Base-by-base conservation (phyloP, 805 yeast genomes). In the Candida dajiaensis region DNA sequence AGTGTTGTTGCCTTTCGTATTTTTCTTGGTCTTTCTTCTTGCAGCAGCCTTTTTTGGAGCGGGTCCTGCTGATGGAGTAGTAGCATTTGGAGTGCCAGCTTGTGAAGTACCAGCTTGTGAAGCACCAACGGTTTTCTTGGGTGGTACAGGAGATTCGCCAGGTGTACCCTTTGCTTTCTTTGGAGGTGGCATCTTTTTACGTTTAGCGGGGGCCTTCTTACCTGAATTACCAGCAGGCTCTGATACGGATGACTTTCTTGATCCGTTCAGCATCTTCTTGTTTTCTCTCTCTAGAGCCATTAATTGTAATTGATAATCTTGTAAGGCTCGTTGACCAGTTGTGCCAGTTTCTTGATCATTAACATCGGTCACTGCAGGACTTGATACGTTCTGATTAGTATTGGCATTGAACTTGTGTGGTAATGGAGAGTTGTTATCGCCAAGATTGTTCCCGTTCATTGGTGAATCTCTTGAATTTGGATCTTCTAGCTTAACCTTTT, bases 251-350 rank as follows among this genome's bases (percentile, higher is more conserved):
- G 59, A 66, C 28, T 64, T 69, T 50, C 64, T 68, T 35, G 80
- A 79, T 44, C 72, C 75, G 54, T 77, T 81, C 42, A 85, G 67
- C 45, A 86, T 73, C 61, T 78, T 80, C 60, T 83, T 82, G 63
- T 85, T 87, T 61, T 85, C 90, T 52, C 78, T 78, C 57, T 87
- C 95, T 58, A 88, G 67, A 45, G 83, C 61, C 76, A 85, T 76
- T 53, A 86, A 68, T 63, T 86, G 92, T 71, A 79, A 81, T 62
- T 87, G 95, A 63, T 88, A 87, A 59, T 87, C 95, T 56, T 83
- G 87, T 36, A 87, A 67, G 1, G 92, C 90, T 56, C 50, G 54
- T 19, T 58, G 50, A 7, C 61, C 54, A 20, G 57, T 33, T 5
- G 64, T 50, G 39, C 50, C 48, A 31, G 29, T 16, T 9, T 47